These are phyloP conservation scores for Xylaria sp. DNA, from an alignment of 2,329 filamentous ascomycete genomes.

Conservation along the genomic window DNA sequence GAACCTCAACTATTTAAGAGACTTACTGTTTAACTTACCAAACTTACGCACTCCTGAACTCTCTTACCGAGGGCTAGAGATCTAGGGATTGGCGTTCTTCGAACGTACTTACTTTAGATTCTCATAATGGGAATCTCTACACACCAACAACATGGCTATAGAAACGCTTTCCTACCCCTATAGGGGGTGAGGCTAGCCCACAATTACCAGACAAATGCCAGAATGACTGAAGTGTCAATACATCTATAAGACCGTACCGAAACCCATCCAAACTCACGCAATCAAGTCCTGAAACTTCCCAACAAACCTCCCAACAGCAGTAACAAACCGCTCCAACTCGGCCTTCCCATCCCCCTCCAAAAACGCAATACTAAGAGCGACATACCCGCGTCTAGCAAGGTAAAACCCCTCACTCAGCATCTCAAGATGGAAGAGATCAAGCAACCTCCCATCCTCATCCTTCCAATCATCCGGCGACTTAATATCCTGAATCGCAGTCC, in stretches of 20 bases:
- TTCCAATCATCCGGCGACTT: conserved; percentile 32
- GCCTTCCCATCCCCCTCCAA: conserved; percentile 47
- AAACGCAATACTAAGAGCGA: conserved; percentile 55
- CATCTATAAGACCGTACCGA: too few relatives aligned
- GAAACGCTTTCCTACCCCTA: too few relatives aligned
- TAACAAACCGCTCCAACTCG: conserved; percentile 55
- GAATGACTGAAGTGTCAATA: too few relatives aligned
- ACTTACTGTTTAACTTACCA: background rate
- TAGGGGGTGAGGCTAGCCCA: too few relatives aligned
- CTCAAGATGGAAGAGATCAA: conserved; percentile 59
- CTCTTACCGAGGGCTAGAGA: background rate
- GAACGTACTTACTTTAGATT: too few relatives aligned
- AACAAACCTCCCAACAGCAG: conserved; percentile 52
- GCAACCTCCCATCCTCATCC: conserved; percentile 51
- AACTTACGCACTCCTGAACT: too few relatives aligned
- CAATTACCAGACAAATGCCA: too few relatives aligned
- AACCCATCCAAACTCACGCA: background rate
- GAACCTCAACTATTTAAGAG: background rate
- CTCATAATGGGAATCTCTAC: too few relatives aligned
- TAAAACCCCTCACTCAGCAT: conserved; percentile 59
- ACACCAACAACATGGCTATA: too few relatives aligned
- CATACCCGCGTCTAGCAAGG: conserved; percentile 55
- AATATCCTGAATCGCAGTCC: conserved; percentile 46
- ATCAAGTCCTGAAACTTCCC: conserved; percentile 28
- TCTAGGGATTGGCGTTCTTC: background rate